Base-by-base conservation (phyloP, 2,329 filamentous ascomycete genomes). In the Botrytis aclada region DNA sequence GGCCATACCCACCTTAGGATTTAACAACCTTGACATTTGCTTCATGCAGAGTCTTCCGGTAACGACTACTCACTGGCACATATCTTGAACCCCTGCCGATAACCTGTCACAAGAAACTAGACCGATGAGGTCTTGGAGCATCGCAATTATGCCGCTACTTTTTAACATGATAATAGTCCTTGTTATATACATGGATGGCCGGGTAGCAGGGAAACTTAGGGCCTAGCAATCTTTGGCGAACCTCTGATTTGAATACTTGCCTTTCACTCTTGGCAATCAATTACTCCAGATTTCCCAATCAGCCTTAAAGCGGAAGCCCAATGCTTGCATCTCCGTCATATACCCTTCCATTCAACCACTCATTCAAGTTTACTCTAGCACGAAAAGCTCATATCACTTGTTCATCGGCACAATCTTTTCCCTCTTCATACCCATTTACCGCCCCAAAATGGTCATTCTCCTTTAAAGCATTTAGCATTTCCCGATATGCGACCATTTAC, bases 281-380 rank as follows among this genome's bases (percentile, higher is more conserved):
- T 76, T 77, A 78, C 78, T 79, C 77, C 79, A 79, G 78, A 79
- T 77, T 77, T 79, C 74, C 76, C 76, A 79, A 80, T 79, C 79
- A 80, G 79, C 78, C 79, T 80, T 80, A 80, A 79, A 79, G 76
- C 76, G 75, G 77, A 78, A 67, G 76, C 73, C 76, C 73, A 78
- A 78, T 79, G 78, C 78, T 76, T 76, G 75, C 72, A 69, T 75
- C 69, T 76, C 77, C 76, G 75, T 77, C 75, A 76, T 77, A 79
- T 79, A 76, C 76, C 76, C 78, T 76, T 71, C 75, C 72, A 73
- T 73, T 70, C 60, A 72, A 69, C 71, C 74, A 75, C 74, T 73
- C 75, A 71, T 75, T 62, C 77, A 75, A 72, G 43, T 66, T n/a
- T 58, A 72, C 65, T 71, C 75, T 73, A 67, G 45, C 20, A 67